A percentile compares a stretch with the other conserved stretches of the same genome.
Conservation (phyloP, 768 basidiomycete genomes). For the Amanita pallidorosea region DNA sequence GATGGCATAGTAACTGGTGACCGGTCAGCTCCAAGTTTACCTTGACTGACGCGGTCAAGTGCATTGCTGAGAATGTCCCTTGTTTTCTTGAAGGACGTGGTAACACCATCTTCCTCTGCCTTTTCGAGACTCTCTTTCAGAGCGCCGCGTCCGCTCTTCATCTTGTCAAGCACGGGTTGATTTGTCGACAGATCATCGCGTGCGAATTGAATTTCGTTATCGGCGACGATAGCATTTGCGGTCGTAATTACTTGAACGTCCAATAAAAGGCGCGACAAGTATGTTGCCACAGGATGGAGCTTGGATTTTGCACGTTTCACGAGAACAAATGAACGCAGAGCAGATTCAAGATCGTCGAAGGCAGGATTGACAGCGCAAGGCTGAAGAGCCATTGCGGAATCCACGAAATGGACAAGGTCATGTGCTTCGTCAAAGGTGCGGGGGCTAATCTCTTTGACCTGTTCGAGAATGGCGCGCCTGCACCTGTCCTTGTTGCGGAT, state of each 20-base stretch:
- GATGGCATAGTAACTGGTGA: slow-evolving; percentile 46
- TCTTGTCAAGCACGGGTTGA: slow-evolving; percentile 81
- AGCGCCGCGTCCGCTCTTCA: slow-evolving; percentile 61
- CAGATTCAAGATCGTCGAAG: slow-evolving; percentile 83
- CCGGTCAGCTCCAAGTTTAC: slow-evolving; percentile 53
- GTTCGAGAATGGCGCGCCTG: slow-evolving; percentile 77
- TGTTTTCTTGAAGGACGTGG: slow-evolving; percentile 40
- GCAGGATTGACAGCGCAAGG: slow-evolving; percentile 55
- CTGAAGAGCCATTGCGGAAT: slow-evolving; percentile 68
- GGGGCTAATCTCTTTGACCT: slow-evolving; percentile 90
- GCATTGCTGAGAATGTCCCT: slow-evolving; percentile 53
- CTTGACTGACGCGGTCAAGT: slow-evolving; percentile 66
- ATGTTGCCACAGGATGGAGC: slow-evolving; percentile 86
- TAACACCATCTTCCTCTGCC: slow-evolving; percentile 67
- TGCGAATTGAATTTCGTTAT: slow-evolving; percentile 64
- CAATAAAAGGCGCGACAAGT: slow-evolving; percentile 78
- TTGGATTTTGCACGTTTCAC: slow-evolving; percentile 95
- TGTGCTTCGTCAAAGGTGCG: slow-evolving; percentile 82
- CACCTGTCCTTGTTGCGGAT: slow-evolving; percentile 95
- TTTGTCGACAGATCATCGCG: slow-evolving; percentile 53
- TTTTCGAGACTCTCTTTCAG: slow-evolving; percentile 72
- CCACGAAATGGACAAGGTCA: slow-evolving; percentile 97
- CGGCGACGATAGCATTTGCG: slow-evolving; percentile 82
- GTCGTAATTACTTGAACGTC: slow-evolving; percentile 84
- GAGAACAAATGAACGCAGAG: slow-evolving; percentile 89